These are phyloP conservation scores for Cutaneotrichosporon dermatis DNA, from an alignment of 1,284 basidiomycete genomes.

Conservation along the genomic window DNA sequence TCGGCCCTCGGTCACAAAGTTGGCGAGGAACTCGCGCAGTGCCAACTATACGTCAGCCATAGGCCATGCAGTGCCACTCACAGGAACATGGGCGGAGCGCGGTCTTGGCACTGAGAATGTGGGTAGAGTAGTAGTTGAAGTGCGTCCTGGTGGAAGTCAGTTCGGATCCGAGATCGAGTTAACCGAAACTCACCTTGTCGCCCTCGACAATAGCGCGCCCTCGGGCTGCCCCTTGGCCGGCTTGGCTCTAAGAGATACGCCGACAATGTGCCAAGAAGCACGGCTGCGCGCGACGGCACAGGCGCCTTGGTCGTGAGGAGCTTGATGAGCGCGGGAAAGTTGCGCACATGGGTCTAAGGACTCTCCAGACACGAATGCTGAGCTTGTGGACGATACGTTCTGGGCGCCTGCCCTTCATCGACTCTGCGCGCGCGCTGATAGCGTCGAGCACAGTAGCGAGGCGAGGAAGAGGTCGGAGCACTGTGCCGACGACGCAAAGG, in stretches of 20 bases:
- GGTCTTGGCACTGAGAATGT: slow-evolving; percentile 41
- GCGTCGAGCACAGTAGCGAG: slow-evolving; percentile 40
- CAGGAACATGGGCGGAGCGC: slow-evolving; percentile 30
- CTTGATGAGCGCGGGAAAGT: slow-evolving; percentile 32
- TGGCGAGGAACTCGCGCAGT: slow-evolving; percentile 31
- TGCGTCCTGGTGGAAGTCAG: slow-evolving; percentile 21
- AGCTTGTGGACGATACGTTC: slow-evolving; percentile 33
- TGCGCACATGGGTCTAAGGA: slow-evolving; percentile 30
- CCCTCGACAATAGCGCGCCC: slow-evolving; percentile 27
- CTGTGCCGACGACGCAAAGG: slow-evolving; percentile 26
- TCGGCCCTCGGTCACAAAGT: slow-evolving; percentile 32
- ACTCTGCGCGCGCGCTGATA: slow-evolving; percentile 21
- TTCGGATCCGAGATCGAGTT: neutral
- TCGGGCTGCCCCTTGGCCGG: slow-evolving; percentile 14
- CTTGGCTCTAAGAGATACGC: slow-evolving; percentile 34
- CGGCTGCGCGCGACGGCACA: slow-evolving; percentile 27
- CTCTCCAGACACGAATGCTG: slow-evolving; percentile 37
- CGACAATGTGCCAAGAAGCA: slow-evolving; percentile 39
- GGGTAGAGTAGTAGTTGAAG: slow-evolving; percentile 38
- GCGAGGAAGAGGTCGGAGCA: slow-evolving; percentile 35
- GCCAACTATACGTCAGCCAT: slow-evolving; percentile 14
- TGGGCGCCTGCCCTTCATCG: slow-evolving; percentile 1
- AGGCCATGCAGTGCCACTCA: slow-evolving; percentile 10
- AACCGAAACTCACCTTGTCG: slow-evolving; percentile 27
- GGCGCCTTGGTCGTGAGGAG: slow-evolving; percentile 29